phyloP scores from a whole-genome alignment of 2,329 filamentous ascomycete species.

The Aspergillus costaricaensis region DNA sequence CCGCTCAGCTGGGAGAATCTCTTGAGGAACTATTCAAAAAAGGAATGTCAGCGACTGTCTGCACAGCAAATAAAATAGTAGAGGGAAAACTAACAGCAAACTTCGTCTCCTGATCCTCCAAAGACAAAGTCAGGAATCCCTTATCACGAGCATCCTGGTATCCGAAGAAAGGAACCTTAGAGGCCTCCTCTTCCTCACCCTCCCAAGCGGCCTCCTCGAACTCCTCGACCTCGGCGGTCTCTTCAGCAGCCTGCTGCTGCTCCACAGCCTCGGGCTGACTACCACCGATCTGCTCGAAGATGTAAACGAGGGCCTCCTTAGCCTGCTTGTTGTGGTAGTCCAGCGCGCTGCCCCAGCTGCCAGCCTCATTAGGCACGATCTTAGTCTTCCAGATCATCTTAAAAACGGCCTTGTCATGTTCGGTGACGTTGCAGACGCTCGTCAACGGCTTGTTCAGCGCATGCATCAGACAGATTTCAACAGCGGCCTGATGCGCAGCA shows the following conservation, averaged over 20 bases:
- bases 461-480: slow-evolving; percentile 57
- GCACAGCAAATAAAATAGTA: slow-evolving; percentile 54
- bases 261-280: slow-evolving; percentile 18
- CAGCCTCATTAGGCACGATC: slow-evolving; percentile 28
- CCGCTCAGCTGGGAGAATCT: slow-evolving; percentile 80
- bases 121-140: slow-evolving; percentile 60
- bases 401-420: slow-evolving; percentile 34
- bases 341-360: slow-evolving; percentile 30
- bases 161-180: slow-evolving; percentile 20
- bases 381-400: slow-evolving; percentile 36
- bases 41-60: slow-evolving; percentile 54
- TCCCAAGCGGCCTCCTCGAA: slow-evolving; percentile 20
- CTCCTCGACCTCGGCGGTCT: slow-evolving; percentile 7
- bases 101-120: slow-evolving; percentile 63
- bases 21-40: slow-evolving; percentile 67
- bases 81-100: slow-evolving; percentile 65
- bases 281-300: slow-evolving; percentile 40
- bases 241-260: slow-evolving; percentile 11
- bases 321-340: slow-evolving; percentile 34
- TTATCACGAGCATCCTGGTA: slow-evolving; percentile 39
- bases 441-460: slow-evolving; percentile 43
- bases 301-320: slow-evolving; percentile 36
- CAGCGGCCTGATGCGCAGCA: slow-evolving; percentile 57
- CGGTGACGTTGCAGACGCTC: slow-evolving; percentile 36
- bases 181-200: slow-evolving; percentile 21